Conservation (phyloP, 73 alveolate genomes). For the Tetrahymena malaccensis region DNA sequence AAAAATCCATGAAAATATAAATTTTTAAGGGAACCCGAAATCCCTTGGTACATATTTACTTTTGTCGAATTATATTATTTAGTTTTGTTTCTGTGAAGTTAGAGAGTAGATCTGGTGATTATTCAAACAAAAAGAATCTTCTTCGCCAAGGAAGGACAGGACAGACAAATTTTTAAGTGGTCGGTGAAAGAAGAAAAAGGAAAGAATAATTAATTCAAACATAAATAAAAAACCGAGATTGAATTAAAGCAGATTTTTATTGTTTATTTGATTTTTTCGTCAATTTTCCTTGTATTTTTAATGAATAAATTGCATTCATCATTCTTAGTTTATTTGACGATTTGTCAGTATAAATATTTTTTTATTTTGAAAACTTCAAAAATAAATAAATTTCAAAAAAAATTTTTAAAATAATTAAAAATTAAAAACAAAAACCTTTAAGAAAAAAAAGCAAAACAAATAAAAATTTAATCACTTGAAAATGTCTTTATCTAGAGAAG, state of each 20-base stretch:
- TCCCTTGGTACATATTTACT: neutral
- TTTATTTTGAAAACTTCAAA: neutral
- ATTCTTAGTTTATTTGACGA: neutral
- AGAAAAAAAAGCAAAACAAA: neutral
- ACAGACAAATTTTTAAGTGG: neutral
- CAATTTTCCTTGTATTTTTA: neutral
- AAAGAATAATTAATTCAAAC: neutral
- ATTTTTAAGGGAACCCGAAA: neutral
- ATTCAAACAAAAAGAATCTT: neutral
- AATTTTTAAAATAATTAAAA: neutral
- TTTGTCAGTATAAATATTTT: neutral
- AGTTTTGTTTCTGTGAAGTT: neutral
- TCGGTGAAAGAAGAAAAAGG: neutral
- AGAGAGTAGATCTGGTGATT: neutral
- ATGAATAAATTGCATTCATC: neutral
- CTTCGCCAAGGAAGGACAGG: neutral
- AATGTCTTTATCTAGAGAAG: conserved; percentile 51
- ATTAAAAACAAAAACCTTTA: neutral
- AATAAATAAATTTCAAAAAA: neutral
- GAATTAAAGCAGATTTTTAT: neutral
- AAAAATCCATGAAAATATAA: neutral
- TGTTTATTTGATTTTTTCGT: neutral
- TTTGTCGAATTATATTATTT: neutral
- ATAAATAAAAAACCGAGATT: neutral
- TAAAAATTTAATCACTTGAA: neutral